Base-by-base conservation (phyloP, 2,329 filamentous ascomycete genomes). In the Teratosphaeria viscida region DNA sequence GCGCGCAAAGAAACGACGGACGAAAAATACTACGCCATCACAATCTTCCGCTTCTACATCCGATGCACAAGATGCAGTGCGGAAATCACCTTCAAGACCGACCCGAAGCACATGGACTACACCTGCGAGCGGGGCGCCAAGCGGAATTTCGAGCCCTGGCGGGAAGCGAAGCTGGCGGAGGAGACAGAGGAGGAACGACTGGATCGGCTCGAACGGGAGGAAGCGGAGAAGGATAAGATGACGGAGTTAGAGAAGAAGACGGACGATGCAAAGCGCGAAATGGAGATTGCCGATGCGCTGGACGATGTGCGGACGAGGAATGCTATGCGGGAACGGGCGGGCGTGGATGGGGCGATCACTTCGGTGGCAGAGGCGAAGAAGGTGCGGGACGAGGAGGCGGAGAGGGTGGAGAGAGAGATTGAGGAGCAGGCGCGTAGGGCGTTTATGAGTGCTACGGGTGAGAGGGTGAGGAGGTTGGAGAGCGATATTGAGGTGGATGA, bases 71-170 rank as follows among this genome's bases (percentile, higher is more conserved):
- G 90, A 55, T 96, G 92, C 75, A 86, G 81, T 52, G 85, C 83
- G 52, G 90, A 96, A 71, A 96, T 97, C 66, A 91, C 89, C 0
- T 95, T 97, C 78, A 87, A 89, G 64, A 97, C 94, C 0, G 94
- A 99, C 67, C 94, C 94, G 0, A 95, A 95, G 74, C 92, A 92
- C 70, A 90, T 91, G 81, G 92, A 97, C 72, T 99, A 96, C 71
- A 84, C 80, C 55, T 86, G 83, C 75, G 83, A 95, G 73, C 81
- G 82, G 56, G 92, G 94, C 16, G 94, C 92, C 5, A 90, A 92
- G 75, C 82, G 94, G 53, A 97, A 96, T 73, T 94, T 94, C 64
- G 94, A 99, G 74, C 88, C 89, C 0, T 99, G 94, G 94, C 79
- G 90, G 27, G 81, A 86, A 56, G 81, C 83, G 27, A 82, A 85